Base-by-base conservation (phyloP, 768 basidiomycete species). In the Leccinum subgranulosum region DNA sequence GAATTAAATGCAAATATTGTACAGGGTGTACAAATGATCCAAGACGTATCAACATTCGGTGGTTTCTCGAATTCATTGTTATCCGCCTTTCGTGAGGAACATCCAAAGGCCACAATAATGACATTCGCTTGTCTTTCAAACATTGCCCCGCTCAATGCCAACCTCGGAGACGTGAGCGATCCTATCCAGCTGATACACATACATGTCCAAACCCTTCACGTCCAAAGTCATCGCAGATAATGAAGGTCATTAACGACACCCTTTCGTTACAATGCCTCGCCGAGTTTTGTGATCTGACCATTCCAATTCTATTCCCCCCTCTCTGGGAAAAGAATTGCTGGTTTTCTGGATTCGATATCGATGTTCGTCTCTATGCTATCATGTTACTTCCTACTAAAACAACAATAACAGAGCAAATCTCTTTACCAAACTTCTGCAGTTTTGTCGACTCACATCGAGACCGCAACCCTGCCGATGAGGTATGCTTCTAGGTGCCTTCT, bases 21-120 rank as follows among this genome's bases (percentile, higher is more conserved):
- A 15, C 60, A 92, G 87, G 90, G 90, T 5, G 59, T 90, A 14
- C 89, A 92, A 74, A 67, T 88, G 49, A 79, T 82, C 41, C 80
- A 82, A 58, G 87, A 90, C 62, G 81, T 79, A 28, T 66, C 77
- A 0, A 78, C 74, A 0, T 92, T 91, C 60, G 90, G 88, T 3
- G 79, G 83, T 8, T 90, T 92, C 66, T 79, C 80, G 8, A 59
- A 78, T 52, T 76, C 83, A 3, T 78, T 92, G 49, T 72, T 92
- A 43, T 76, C 78, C 5, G 69, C 79, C 5, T 79, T 89, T 60
- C 81, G 83, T 17, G 90, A 92, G 60, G 88, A 92, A 61, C 81
- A 84, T 62, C 69, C 76, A 6, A 91, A 88, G 66, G 66, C 82
- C n/a, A 78, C 88, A 6, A 74, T 79, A 25, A 61, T 90, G 46